Evolutionary conservation across 2,329 filamentous ascomycete genomes (phyloP).

Genomic region (Cercospora citrullina): DNA sequence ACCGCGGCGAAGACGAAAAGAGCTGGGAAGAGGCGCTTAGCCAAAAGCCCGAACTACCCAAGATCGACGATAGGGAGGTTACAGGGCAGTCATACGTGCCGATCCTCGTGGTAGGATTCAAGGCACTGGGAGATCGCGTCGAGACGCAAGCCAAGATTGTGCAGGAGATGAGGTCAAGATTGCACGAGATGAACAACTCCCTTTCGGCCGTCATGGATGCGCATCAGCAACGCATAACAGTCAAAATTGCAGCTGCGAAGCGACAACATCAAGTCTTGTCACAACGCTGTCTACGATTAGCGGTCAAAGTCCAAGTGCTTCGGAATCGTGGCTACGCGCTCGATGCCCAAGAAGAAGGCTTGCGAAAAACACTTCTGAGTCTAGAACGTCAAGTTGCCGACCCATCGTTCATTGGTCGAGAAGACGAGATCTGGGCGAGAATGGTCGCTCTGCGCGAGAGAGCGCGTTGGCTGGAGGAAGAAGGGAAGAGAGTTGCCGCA

Average conservation of each 20-base stretch:
- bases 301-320: conserved; percentile 76
- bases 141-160: conserved; percentile 70
- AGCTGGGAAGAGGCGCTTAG: conserved; percentile 84
- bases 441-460: conserved; percentile 74
- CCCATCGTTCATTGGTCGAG: conserved; percentile 70
- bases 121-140: conserved; percentile 69
- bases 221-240: conserved; percentile 74
- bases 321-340: conserved; percentile 79
- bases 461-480: conserved; percentile 69
- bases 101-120: conserved; percentile 72
- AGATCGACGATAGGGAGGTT: conserved; percentile 28
- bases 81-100: conserved; percentile 65
- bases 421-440: conserved; percentile 83
- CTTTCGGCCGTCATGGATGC: conserved; percentile 70
- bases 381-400: conserved; percentile 72
- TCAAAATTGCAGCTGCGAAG: conserved; percentile 70
- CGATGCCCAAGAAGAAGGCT: conserved; percentile 74
- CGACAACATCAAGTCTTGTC: conserved; percentile 71
- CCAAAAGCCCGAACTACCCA: conserved; percentile 64
- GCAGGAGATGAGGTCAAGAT: conserved; percentile 65
- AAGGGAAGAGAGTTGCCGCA: conserved; percentile 67
- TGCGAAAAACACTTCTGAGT: conserved; percentile 68
- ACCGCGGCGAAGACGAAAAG: conserved; percentile 64
- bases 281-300: conserved; percentile 71
- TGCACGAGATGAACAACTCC: conserved; percentile 78